Evolutionary conservation across 2,329 filamentous ascomycete genomes (phyloP), one percentile per base, ranked within the genome.

Genomic region (Alternaria angustiovoidea): DNA sequence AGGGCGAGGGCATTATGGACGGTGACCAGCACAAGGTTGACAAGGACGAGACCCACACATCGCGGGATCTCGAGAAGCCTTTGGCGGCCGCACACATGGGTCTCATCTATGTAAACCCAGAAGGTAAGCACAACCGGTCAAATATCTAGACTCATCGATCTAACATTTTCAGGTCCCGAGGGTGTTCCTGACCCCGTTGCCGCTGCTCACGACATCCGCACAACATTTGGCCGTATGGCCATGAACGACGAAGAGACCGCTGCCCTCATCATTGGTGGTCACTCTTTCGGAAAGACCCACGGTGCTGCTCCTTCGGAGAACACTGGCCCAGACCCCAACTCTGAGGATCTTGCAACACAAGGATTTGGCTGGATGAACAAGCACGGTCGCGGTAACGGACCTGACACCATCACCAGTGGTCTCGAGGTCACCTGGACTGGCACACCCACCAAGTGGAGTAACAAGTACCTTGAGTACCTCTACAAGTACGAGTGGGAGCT

Each of bases 181-280:
- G 90, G 87, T 61, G 85, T 86, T 56, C 89, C 90, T 3, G 90
- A 93, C 73, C 88, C 90, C 20, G 78, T 89, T 41, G 88, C 89
- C 14, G 85, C 91, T 2, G 91, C 87, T 42, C 80, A 84, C 58
- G 91, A 94, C 71, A 93, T 93, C 74, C 89, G 90, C 65, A 85
- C 83, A 59, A 92, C 91, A 18, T 94, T 93, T 69, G 84, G 84
- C 64, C 90, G 90, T 76, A 93, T 94, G 91, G 91, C 88, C 63
- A 93, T 94, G 91, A 88, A 91, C 74, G 90, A 93, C 74, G 88
- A 91, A 79, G 91, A 94, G 83, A 94, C 91, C 0, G 91, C 91
- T 54, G 91, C 91, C 14, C 81, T 94, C 46, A 93, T 94, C 74
- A 89, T 89, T 39, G 91, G 91, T 73, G 91, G 91, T 39, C 91